Conservation (phyloP, 106 monocot species). For the Phalaenopsis aphrodite region DNA sequence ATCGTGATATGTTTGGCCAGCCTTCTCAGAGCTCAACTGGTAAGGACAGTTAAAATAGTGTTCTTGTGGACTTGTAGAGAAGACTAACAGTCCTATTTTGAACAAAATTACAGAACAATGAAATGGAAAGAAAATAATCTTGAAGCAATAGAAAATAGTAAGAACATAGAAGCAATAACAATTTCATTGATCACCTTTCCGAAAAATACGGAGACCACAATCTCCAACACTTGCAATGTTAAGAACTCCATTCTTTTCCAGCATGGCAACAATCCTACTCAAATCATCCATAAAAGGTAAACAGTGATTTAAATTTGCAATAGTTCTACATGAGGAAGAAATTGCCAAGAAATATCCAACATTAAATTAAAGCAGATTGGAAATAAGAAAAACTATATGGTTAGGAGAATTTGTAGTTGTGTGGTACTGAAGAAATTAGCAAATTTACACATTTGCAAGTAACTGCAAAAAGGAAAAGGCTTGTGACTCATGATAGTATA, state of each 20-base stretch:
- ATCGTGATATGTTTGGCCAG: slow-evolving; percentile 77
- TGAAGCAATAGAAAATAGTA: background rate
- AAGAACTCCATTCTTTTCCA: slow-evolving; percentile 67
- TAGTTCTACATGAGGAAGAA: background rate
- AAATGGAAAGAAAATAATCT: too few relatives aligned
- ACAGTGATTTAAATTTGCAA: background rate
- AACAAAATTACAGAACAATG: background rate
- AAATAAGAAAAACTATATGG: background rate
- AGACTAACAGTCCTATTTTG: slow-evolving; percentile 49
- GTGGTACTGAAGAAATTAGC: too few relatives aligned
- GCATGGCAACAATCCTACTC: slow-evolving; percentile 68
- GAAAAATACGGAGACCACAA: slow-evolving; percentile 75
- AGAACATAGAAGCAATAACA: background rate
- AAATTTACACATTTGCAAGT: background rate
- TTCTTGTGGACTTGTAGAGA: slow-evolving; percentile 68
- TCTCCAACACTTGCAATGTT: slow-evolving; percentile 91
- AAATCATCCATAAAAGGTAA: background rate
- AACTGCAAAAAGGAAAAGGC: background rate
- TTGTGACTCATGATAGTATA: background rate
- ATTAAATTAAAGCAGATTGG: background rate
- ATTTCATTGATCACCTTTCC: slow-evolving; percentile 38
- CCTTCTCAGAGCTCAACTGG: slow-evolving; percentile 80
- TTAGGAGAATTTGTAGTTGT: background rate
- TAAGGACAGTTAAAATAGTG: slow-evolving; percentile 97
- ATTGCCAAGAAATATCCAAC: background rate